phyloP scores from a whole-genome alignment of 208 protist genomes.

The Trypanosoma mega region DNA sequence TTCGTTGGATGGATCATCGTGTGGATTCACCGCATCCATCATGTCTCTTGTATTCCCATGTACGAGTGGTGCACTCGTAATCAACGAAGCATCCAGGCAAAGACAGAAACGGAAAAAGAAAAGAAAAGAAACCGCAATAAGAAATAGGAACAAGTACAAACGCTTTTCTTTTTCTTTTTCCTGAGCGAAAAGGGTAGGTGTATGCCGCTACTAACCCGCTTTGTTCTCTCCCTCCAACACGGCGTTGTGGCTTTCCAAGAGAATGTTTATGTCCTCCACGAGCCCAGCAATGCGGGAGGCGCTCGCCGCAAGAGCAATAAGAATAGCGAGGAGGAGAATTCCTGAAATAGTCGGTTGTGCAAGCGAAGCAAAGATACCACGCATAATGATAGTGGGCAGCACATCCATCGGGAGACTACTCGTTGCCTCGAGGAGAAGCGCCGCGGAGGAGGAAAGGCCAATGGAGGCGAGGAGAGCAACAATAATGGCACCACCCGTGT shows the following conservation, averaged over 20 bases:
- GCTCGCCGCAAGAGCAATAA: slow-evolving; percentile 41
- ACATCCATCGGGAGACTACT: slow-evolving; percentile 8
- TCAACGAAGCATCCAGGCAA: too few species aligned
- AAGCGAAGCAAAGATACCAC: slow-evolving; percentile 44
- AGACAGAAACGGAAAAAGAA: too few species aligned
- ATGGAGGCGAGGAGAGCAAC: slow-evolving; percentile 41
- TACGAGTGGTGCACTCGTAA: too few species aligned
- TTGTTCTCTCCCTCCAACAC: too few species aligned
- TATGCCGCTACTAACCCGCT: too few species aligned
- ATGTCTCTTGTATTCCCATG: too few species aligned
- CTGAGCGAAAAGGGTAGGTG: too few species aligned
- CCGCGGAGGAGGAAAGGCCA: slow-evolving; percentile 39
- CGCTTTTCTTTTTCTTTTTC: too few species aligned
- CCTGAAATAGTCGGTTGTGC: slow-evolving; percentile 69
- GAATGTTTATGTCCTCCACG: slow-evolving; percentile 69
- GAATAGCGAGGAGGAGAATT: slow-evolving; percentile 43
- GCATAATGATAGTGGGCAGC: slow-evolving; percentile 31
- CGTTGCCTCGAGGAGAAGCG: slow-evolving; percentile 25
- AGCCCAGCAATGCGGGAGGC: slow-evolving; percentile 39
- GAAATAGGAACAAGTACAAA: too few species aligned
- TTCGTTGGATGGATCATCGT: too few species aligned
- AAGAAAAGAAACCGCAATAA: too few species aligned
- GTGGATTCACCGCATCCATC: too few species aligned
- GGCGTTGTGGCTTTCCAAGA: slow-evolving; percentile 57
- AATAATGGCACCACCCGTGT: slow-evolving; percentile 41